Percentiles rank a stretch among this genome's conserved stretches.
phyloP scores from a whole-genome alignment of 1,139 yeast species.

The Suhomyces terraborum region DNA sequence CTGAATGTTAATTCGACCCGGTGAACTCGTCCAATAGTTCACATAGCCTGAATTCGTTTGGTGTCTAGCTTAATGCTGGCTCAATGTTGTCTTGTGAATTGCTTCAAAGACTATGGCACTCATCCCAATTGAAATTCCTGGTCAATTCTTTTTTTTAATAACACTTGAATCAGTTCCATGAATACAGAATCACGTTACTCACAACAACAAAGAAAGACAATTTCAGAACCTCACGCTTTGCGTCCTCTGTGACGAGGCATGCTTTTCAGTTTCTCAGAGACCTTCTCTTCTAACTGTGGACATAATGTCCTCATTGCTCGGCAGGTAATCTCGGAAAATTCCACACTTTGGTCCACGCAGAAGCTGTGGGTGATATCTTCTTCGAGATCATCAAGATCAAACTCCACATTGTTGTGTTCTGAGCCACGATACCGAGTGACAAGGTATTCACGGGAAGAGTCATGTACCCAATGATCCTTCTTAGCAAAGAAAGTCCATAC shows the following conservation, averaged over 20 bases:
- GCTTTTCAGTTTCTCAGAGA: background rate
- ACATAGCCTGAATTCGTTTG: too few species aligned
- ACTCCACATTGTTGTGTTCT: slow-evolving; percentile 29
- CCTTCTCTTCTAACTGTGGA: slow-evolving; percentile 4
- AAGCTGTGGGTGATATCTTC: slow-evolving; percentile 54
- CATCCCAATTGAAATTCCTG: too few species aligned
- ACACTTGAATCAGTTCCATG: too few species aligned
- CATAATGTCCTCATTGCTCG: slow-evolving; percentile 15
- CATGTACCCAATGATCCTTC: slow-evolving; percentile 63
- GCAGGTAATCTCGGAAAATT: slow-evolving; percentile 49
- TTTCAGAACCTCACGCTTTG: background rate
- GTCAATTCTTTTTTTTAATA: too few species aligned
- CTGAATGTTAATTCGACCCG: too few species aligned
- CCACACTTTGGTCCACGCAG: slow-evolving; percentile 55
- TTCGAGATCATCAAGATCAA: slow-evolving; percentile 33
- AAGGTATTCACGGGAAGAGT: slow-evolving; percentile 46
- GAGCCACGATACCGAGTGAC: slow-evolving; percentile 36
- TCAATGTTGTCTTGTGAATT: too few species aligned
- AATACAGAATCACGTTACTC: too few species aligned
- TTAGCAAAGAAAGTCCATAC: slow-evolving; percentile 61
- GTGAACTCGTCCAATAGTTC: too few species aligned
- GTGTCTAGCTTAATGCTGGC: too few species aligned
- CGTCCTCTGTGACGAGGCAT: background rate
- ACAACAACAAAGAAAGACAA: too few species aligned
- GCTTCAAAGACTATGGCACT: too few species aligned